Base-by-base conservation (phyloP, 805 yeast species). In the Sungouiozyma ichnusensis region DNA sequence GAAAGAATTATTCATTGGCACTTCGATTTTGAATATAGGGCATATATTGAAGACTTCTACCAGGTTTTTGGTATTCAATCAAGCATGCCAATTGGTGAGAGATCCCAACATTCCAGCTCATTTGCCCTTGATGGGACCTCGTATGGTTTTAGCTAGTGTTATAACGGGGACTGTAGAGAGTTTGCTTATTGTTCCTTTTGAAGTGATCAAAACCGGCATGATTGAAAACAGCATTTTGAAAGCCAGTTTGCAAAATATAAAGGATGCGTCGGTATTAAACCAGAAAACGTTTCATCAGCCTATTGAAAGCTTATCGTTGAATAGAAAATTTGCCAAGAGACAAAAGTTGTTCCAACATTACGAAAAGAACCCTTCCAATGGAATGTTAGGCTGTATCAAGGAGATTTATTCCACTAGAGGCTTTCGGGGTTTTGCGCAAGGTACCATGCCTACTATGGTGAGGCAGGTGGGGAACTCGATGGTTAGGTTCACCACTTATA, bases 181-280 rank as follows among this genome's bases (percentile, higher is more conserved):
- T 2, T 48, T 87, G 29, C 74, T 83, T 71, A 76, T 90, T 17
- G 83, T 92, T 16, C 98, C 97, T 0, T 88, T 90, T 58, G 98
- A 90, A 55, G 84, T 81, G 54, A 69, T 86, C 49, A 86, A 86
- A 56, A 79, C 83, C 2, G 71, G 81, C 7, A 75, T 84, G 84
- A 79, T 86, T 46, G 94, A 85, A 53, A 79, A 81, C 55, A 68
- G 79, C 38, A 51, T 72, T 56, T 57, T 43, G 54, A 44, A 50
- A 45, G 57, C 38, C 11, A n/a, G 4, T 5, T 13, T 11, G 35
- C 18, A 7, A 24, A 18, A 15, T 5, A 16, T 15, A 2, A 16
- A 36, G 3, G 31, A 3, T 11, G 17, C 4, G 4, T n/a, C 41
- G 11, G 8, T 14, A 11, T 11, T 24, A 8, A 31, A 34, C 16